Base-by-base conservation (phyloP, 2,329 filamentous ascomycete genomes). In the Colletotrichum higginsianum region DNA sequence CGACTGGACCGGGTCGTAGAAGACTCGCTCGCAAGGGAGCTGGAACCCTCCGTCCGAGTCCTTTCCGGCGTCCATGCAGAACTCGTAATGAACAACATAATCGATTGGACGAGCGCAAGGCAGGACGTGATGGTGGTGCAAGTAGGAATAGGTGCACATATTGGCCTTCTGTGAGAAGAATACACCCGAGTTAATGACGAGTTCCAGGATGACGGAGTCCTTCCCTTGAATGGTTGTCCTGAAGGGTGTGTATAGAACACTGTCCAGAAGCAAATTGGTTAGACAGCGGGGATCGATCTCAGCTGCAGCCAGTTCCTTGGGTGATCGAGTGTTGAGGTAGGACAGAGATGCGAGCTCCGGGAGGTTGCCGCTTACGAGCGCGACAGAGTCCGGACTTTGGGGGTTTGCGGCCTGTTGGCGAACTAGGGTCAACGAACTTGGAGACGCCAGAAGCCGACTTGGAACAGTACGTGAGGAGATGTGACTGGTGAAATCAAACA, bases 81-180 rank as follows among this genome's bases (percentile, higher is more conserved):
- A 87, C 35, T 77, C 77, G 77, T 86, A 87, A 74, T 84, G 81
- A 47, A 82, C 76, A 13, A 78, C 77, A 70, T 83, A 83, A 66
- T 83, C 81, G 62, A 86, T 78, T 38, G 80, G 79, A 9, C 81
- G 81, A 18, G 74, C 74, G 74, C 85, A 87, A 7, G 85, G 83
- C 30, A 80, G 76, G 40, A 83, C 75, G 74, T 87, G 87, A 75
- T 89, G 86, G 76, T 87, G 83, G 75, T 88, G 86, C 52, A 87
- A 80, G 75, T 85, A 85, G 73, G 85, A 84, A 78, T 84, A 85
- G 71, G 80, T 83, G 75, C 86, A 88, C 87, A 89, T 30, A 21
- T 35, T 15, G 58, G 7, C 21, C 42, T 21, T 38, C 11, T 12
- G 7, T n/a, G n/a, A 15, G 18, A 7, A 2, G 21, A 15, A 13